A percentile compares a stretch with the other conserved stretches of the same genome.
phyloP scores from a whole-genome alignment of 148 eudicot genomes.

The Pharnaceum exiguum region DNA sequence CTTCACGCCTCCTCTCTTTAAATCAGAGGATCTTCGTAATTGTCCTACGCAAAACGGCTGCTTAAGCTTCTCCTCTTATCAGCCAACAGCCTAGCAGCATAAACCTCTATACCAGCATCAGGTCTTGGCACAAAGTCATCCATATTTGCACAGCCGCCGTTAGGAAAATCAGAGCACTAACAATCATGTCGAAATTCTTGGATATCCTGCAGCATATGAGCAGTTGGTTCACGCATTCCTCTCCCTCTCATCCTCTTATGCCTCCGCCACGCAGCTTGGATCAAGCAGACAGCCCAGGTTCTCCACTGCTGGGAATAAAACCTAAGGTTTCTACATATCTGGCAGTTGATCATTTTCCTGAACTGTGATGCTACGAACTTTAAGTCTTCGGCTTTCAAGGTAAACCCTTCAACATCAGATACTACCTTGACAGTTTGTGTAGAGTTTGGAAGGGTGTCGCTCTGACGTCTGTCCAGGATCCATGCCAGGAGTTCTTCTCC shows the following conservation, averaged over 20 bases:
- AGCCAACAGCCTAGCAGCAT: constrained; percentile 23
- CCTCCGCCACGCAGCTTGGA: constrained; percentile 51
- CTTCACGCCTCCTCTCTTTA: neutral
- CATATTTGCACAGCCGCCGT: constrained; percentile 5
- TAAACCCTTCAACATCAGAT: constrained; percentile 46
- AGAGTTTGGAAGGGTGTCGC: constrained; percentile 46
- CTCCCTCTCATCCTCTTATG: constrained; percentile 22
- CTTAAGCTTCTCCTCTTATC: constrained; percentile 17
- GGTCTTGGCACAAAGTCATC: constrained; percentile 25
- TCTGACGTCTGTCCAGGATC: constrained; percentile 45
- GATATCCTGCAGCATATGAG: neutral
- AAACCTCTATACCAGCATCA: constrained; percentile 25
- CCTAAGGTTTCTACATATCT: constrained; percentile 40
- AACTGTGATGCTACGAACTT: constrained; percentile 41
- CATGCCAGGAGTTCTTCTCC: constrained; percentile 60
- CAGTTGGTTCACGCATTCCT: neutral
- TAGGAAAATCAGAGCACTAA: neutral
- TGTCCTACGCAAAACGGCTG: constrained; percentile 4
- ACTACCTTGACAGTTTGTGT: constrained; percentile 47
- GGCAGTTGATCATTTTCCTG: constrained; percentile 40
- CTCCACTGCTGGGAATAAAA: constrained; percentile 63
- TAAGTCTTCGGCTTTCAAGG: constrained; percentile 37
- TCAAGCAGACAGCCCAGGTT: constrained; percentile 53
- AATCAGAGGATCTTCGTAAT: neutral
- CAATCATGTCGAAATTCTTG: neutral